Evolutionary conservation across 352 stramenopile species (phyloP), one percentile per base, ranked within the genome.

Genomic region (Phytophthora rubi): DNA sequence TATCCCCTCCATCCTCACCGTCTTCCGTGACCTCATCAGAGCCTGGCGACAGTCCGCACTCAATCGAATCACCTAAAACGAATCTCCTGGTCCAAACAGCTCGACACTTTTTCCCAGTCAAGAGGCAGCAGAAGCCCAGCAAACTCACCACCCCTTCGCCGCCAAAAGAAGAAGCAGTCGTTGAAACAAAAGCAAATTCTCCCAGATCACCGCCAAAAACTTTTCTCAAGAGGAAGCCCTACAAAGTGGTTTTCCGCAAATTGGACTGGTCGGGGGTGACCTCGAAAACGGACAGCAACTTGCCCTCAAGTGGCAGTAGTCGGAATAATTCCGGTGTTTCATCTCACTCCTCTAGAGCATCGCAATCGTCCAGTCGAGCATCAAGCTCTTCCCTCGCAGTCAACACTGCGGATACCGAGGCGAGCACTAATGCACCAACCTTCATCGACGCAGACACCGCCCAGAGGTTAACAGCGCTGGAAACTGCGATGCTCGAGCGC

Each of bases 161-260:
- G 10, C 44, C 39, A 18, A 53, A 68, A 21, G 49, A 63, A 42
- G 62, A 59, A 52, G 15, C 33, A 67, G 26, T 44, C 42, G 33
- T 10, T 15, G 56, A 47, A 47, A 13, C 23, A 28, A 57, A 67
- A 42, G 37, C 23, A 8, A 74, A 63, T 18, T 72, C 42, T 1
- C 15, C 42, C 9, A 39, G 13, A 49, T 45, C 53, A 26, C 66
- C 54, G 23, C 33, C 61, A 15, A 71, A 63, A 48, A 58, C 66
- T 7, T 92, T 92, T 58, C 72, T 92, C 35, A 89, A 85, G 61
- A 80, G 82, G n/a, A 92, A 92, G 49, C 84, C 78, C 15, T 86
- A 86, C 70, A 86, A 89, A 61, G 75, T 90, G 21, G 82, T 92
- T 6, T 90, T 92, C 42, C 69, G 77, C 44, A 86, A 86, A 42